phyloP scores from a whole-genome alignment of 2,329 filamentous ascomycete genomes.

The Apiospora malaysiana region DNA sequence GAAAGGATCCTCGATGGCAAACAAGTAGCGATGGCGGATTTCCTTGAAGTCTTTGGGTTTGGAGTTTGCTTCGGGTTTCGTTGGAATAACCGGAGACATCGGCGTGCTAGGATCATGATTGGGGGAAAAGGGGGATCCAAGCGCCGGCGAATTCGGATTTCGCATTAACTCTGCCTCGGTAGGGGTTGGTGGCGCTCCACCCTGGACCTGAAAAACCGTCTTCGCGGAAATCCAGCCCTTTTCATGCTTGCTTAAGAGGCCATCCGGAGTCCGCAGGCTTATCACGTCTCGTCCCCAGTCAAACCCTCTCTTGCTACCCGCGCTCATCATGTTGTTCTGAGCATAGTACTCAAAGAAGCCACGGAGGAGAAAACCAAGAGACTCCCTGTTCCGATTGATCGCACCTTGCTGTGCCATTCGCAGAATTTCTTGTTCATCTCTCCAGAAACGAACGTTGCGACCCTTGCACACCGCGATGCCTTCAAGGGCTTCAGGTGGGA shows the following conservation, averaged over 20 bases:
- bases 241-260: conserved; percentile 72
- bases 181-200: conserved; percentile 35
- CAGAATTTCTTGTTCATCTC: conserved; percentile 73
- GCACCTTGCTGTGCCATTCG: conserved; percentile 61
- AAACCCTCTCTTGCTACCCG: conserved; percentile 64
- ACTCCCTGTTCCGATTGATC: conserved; percentile 72
- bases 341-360: conserved; percentile 92
- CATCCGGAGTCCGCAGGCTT: conserved; percentile 74
- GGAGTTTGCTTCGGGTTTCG: conserved; percentile 25
- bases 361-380: conserved; percentile 72
- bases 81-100: conserved; percentile 24
- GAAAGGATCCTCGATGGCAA: conserved; percentile 92
- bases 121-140: conserved; percentile 26
- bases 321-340: conserved; percentile 60
- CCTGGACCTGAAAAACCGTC: conserved; percentile 64
- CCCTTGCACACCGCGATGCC: conserved; percentile 62
- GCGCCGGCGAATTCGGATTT: conserved; percentile 29
- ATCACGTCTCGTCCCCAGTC: conserved; percentile 83
- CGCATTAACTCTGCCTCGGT: conserved; percentile 26
- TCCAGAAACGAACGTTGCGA: conserved; percentile 78
- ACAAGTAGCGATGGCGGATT: conserved; percentile 79
- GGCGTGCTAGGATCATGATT: conserved; percentile 24
- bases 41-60: conserved; percentile 62
- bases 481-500: conserved; percentile 45
- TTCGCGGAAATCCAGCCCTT: conserved; percentile 90